These are phyloP conservation scores for Capsella bursapastoris DNA, from an alignment of 345 rosid genomes.

Conservation along the genomic window DNA sequence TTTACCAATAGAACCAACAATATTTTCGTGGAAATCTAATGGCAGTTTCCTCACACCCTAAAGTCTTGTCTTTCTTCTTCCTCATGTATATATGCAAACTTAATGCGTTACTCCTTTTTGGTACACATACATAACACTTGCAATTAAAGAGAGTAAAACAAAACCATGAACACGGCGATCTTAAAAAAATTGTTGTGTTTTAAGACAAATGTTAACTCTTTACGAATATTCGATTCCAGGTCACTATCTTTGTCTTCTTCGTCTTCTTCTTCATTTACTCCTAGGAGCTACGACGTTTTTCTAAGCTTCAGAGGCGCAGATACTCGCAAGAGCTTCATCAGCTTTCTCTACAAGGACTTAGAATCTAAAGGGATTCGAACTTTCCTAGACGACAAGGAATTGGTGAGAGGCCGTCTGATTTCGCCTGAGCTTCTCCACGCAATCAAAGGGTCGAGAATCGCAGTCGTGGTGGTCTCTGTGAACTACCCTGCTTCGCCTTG, in stretches of 20 bases:
- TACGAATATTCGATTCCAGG: slow-evolving; percentile 33
- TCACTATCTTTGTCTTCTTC: slow-evolving; percentile 32
- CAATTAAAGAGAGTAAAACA: background rate
- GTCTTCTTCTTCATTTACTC: slow-evolving; percentile 34
- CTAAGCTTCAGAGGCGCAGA: slow-evolving; percentile 48
- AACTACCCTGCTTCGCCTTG: slow-evolving; percentile 34
- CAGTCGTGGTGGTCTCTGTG: slow-evolving; percentile 43
- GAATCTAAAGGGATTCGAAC: slow-evolving; percentile 27
- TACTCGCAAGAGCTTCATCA: slow-evolving; percentile 42
- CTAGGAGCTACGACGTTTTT: slow-evolving; percentile 39
- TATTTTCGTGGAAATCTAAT: background rate
- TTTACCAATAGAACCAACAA: background rate
- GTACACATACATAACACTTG: background rate
- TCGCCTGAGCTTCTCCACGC: slow-evolving; percentile 43
- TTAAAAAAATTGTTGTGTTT: slow-evolving; percentile 10
- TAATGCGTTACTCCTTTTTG: background rate
- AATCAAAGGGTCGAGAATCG: slow-evolving; percentile 39
- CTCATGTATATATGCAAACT: background rate
- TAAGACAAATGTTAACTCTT: slow-evolving; percentile 23
- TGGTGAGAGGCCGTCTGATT: slow-evolving; percentile 38
- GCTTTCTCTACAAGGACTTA: slow-evolving; percentile 38
- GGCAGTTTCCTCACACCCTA: background rate
- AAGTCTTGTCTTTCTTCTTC: background rate
- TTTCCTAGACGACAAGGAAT: slow-evolving; percentile 41
- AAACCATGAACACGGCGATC: slow-evolving; percentile 6